These are phyloP conservation scores for Leccinum solheimii DNA, from an alignment of 1,284 basidiomycete genomes.

Conservation along the genomic window DNA sequence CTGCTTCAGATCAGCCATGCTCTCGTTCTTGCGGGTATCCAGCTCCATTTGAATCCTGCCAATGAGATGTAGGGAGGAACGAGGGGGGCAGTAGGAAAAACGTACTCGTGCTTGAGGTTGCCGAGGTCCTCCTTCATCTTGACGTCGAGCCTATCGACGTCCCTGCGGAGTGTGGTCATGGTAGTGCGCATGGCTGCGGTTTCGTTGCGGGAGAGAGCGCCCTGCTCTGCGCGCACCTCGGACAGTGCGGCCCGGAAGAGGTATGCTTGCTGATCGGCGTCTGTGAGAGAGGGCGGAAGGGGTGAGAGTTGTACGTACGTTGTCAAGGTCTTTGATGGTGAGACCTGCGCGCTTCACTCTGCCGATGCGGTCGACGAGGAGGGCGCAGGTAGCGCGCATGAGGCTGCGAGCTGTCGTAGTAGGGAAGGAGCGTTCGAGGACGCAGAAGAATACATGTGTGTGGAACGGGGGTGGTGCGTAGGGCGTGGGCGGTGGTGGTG, in stretches of 20 bases:
- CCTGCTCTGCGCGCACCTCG: constrained; percentile 87
- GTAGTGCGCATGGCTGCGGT: constrained; percentile 77
- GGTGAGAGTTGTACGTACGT: constrained; percentile 56
- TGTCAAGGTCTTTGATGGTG: constrained; percentile 85
- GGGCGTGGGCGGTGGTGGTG: not conserved
- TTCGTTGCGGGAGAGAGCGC: constrained; percentile 84
- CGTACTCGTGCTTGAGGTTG: constrained; percentile 89
- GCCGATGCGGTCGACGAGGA: constrained; percentile 79
- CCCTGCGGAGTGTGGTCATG: constrained; percentile 77
- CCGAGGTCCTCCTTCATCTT: constrained; percentile 95
- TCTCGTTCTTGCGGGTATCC: constrained; percentile 91
- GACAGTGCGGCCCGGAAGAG: constrained; percentile 92
- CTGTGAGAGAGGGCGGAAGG: not conserved
- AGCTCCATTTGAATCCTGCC: constrained; percentile 91
- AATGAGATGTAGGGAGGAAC: constrained; percentile 3
- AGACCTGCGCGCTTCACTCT: constrained; percentile 74
- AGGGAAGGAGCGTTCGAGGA: constrained; percentile 70
- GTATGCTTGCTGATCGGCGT: constrained; percentile 79
- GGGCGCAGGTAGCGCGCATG: constrained; percentile 84
- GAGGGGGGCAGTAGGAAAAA: constrained; percentile 19
- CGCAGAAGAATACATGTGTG: constrained; percentile 64
- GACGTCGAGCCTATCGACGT: constrained; percentile 84
- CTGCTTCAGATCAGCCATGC: constrained; percentile 84
- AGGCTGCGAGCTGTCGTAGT: constrained; percentile 69
- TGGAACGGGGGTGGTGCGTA: constrained; percentile 58